Evolutionary conservation across 2,329 filamentous ascomycete genomes (phyloP), one percentile per base, ranked within the genome.

Genomic region (Apiospora pterosperma): DNA sequence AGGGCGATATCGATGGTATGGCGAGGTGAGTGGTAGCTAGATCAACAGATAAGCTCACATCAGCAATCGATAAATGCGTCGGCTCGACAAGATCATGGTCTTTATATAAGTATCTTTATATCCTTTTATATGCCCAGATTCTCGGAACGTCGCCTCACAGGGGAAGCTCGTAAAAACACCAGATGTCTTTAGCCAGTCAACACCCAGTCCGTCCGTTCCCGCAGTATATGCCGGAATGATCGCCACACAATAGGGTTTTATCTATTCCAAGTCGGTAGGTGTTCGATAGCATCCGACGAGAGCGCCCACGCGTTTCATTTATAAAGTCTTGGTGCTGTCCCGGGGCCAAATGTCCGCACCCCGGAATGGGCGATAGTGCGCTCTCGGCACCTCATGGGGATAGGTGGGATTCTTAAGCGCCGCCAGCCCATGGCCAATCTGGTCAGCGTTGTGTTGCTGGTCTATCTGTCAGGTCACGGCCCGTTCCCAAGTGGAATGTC

Each of bases 361-460:
- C 36, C 60, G 60, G 39, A 62, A 62, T 36, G 39, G 39, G 60
- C 41, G 28, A 48, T 62, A 62, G 39, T 34, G 39, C 16, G 19
- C 8, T 23, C 60, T 62, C 39, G 39, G 58, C 34, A 34, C 48
- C 28, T 28, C 48, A 28, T 55, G 48, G 48, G 48, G 48, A 55
- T 55, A 55, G 48, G 48, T 55, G 48, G 48, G 21, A n/a, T 55
- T 55, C 28, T 19, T 34, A 55, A 34, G 28, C 48, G 48, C 48
- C 48, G 48, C 48, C 48, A 19, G 48, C 28, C n/a, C 19, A 55
- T 34, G 48, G 48, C 48, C 48, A n/a, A 5, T 55, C 16, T 34
- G 28, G 16, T 34, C 16, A 28, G 48, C 48, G 5, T 5, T 12
- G 42, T 48, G 11, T n/a, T 41, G 38, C 3, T 6, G 16, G n/a